Evolutionary conservation across 1,284 basidiomycete genomes (phyloP).

Genomic region (Cronartium ribicola): DNA sequence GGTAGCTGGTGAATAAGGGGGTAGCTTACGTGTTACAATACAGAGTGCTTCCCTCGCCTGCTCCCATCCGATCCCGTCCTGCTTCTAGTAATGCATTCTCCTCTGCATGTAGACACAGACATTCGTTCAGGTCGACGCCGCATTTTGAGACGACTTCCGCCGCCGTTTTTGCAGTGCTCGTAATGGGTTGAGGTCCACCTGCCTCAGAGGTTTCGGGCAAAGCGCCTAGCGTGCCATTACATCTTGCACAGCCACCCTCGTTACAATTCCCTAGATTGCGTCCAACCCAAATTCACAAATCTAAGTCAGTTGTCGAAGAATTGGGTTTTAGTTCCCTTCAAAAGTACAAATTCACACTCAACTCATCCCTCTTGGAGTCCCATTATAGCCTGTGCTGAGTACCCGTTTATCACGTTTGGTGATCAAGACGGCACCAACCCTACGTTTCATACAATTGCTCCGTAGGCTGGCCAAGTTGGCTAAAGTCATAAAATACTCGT

Average conservation of each 20-base stretch:
- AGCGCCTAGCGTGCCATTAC: constrained; percentile 45
- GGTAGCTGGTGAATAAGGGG: not conserved
- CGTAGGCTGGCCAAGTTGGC: constrained; percentile 79
- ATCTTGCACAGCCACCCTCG: constrained; percentile 50
- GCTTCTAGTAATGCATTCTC: constrained; percentile 95
- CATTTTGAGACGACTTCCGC: constrained; percentile 49
- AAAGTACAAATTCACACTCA: not conserved
- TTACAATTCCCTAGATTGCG: constrained; percentile 47
- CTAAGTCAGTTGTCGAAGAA: not conserved
- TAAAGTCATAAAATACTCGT: constrained; percentile 91
- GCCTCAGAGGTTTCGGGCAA: not conserved
- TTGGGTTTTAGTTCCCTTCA: too few relatives aligned
- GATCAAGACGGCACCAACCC: constrained; percentile 66
- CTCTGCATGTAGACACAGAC: constrained; percentile 93
- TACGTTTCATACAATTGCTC: constrained; percentile 96
- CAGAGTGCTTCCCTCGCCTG: constrained; percentile 64
- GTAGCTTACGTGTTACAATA: constrained; percentile 71
- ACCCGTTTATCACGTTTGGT: constrained; percentile 64
- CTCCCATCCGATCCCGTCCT: constrained; percentile 75
- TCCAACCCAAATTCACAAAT: not conserved
- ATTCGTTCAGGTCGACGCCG: constrained; percentile 67
- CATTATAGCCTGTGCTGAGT: constrained; percentile 96
- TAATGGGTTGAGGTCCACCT: not conserved
- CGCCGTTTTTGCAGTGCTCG: constrained; percentile 39
- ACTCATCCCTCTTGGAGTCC: constrained; percentile 78